phyloP scores from a whole-genome alignment of 352 stramenopile genomes.

The Elongisporangium senticosum region DNA sequence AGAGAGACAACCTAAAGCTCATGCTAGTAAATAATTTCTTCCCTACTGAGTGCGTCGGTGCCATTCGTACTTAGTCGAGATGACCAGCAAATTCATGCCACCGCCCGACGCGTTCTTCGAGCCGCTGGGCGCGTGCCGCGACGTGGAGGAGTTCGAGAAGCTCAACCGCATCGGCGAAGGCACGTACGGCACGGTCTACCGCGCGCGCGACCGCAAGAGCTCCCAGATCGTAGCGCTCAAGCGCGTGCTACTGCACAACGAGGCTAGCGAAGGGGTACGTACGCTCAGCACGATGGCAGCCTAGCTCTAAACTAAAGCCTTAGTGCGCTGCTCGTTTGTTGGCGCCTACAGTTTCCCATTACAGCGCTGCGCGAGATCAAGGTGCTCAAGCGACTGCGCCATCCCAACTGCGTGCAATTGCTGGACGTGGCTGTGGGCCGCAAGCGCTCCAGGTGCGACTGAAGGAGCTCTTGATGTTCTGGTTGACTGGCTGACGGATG shows the following conservation, averaged over 20 bases:
- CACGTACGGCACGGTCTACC: constrained; percentile 89
- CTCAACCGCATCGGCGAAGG: constrained; percentile 80
- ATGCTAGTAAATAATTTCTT: constrained; percentile 1
- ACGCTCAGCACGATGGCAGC: not conserved
- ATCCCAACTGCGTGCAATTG: constrained; percentile 71
- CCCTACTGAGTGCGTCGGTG: not conserved
- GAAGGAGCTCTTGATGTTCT: not conserved
- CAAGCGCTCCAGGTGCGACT: constrained; percentile 46
- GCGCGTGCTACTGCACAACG: constrained; percentile 89
- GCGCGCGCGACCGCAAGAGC: constrained; percentile 59
- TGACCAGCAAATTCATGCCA: not conserved
- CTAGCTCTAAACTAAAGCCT: too few relatives aligned
- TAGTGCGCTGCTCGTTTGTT: too few relatives aligned
- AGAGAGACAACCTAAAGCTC: not conserved
- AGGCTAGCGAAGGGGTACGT: constrained; percentile 86
- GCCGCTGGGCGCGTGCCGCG: constrained; percentile 37
- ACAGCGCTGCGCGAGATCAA: constrained; percentile 77
- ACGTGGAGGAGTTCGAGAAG: constrained; percentile 68
- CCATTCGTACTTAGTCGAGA: not conserved
- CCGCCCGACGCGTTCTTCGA: constrained; percentile 17
- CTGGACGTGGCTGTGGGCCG: constrained; percentile 66
- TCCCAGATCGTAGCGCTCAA: constrained; percentile 88
- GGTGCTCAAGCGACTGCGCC: constrained; percentile 55
- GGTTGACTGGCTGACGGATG: not conserved
- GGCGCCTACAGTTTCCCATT: constrained; percentile 48